Conservation (phyloP, 257 asterid species). For the Solanum virginianum region DNA sequence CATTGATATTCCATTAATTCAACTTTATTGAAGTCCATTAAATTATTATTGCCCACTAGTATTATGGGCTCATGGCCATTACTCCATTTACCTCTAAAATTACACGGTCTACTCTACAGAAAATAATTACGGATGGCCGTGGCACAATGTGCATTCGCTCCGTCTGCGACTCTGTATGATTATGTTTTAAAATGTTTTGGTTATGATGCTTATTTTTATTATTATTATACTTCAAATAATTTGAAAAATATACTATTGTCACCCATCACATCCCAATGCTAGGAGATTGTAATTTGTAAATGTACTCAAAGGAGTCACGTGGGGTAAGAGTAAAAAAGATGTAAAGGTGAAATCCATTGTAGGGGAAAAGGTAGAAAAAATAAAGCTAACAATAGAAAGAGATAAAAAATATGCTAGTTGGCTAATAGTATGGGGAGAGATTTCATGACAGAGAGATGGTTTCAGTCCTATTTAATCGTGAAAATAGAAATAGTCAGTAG, state of each 20-base stretch:
- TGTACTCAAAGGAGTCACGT: not conserved
- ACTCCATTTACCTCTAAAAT: conserved; percentile 3
- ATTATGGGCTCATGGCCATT: not conserved
- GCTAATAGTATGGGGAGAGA: conserved; percentile 18
- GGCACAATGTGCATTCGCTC: not conserved
- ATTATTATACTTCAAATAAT: not conserved
- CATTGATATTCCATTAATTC: not conserved
- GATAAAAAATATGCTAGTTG: conserved; percentile 7
- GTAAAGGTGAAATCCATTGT: not conserved
- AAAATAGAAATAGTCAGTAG: conserved; percentile 5
- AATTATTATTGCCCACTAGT: conserved; percentile 5
- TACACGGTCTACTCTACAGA: not conserved
- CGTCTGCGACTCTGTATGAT: not conserved
- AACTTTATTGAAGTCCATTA: not conserved
- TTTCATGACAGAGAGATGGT: not conserved
- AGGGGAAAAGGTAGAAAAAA: not conserved
- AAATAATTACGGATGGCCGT: not conserved
- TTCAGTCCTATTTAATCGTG: not conserved
- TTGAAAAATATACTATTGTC: not conserved
- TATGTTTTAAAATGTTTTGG: not conserved
- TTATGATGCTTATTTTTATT: not conserved
- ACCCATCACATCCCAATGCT: not conserved
- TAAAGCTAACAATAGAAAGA: not conserved
- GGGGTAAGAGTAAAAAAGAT: not conserved
- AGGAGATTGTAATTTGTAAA: not conserved